Base-by-base conservation (phyloP, 1,284 basidiomycete species). In the Marasmius oreades region DNA sequence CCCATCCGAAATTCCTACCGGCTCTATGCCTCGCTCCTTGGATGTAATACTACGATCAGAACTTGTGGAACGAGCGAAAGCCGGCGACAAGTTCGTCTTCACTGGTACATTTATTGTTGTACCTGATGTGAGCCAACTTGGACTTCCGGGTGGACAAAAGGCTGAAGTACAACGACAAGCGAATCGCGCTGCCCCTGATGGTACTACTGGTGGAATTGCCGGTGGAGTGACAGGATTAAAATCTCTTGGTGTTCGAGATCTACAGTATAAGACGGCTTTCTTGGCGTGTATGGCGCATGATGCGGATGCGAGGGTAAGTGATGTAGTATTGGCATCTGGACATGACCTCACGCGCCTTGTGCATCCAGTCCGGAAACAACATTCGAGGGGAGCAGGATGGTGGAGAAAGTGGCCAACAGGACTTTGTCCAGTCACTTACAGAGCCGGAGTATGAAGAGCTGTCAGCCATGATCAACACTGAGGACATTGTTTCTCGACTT, bases 261-360 rank as follows among this genome's bases (percentile, higher is more conserved):
- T 99, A 62, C 93, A 94, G 66, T 99, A 99, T 74, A 98, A 98
- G 79, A 99, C 96, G 2, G 97, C 97, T 7, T 99, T 99, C 73
- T 75, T 99, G 61, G 95, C 96, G 5, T 99, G 96, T 68, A 98
- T 98, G 94, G 96, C 93, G 3, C 90, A 95, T 61, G 92, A 92
- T 66, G 85, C 89, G 1, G 94, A 98, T 67, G 86, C 86, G 33
- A 80, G 91, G 65, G 92, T 93, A 68, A 73, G 89, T 74, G 16
- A 26, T 39, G 51, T 33, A 51, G 60, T 37, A 33, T 55, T 18
- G 42, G 23, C 31, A 4, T 36, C 14, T 23, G 12, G 10, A 7
- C n/a, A 14, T 58, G n/a, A 34, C 34, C 57, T 24, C 59, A 51
- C 20, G 28, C 50, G 22, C 45, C 59, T 23, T 55, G 36, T 26